Conservation (phyloP, 2,329 filamentous ascomycete genomes). For the Fusarium sp. region DNA sequence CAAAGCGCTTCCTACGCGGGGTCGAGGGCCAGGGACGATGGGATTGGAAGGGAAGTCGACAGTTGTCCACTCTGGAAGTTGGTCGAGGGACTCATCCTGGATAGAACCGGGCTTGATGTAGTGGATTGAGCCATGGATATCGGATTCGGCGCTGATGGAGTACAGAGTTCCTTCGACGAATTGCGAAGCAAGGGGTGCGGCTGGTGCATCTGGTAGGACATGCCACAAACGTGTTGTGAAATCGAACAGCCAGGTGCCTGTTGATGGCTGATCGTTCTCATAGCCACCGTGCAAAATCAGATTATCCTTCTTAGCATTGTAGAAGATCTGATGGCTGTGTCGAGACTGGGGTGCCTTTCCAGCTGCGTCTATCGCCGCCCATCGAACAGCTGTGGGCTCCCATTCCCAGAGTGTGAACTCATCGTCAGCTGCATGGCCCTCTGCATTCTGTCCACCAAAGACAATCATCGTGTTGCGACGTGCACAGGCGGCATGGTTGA, state of each 20-base stretch:
- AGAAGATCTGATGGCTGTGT: constrained; percentile 29
- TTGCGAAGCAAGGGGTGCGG: constrained; percentile 9
- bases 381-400: constrained; percentile 18
- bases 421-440: constrained; percentile 13
- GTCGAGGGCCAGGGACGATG: constrained; percentile 24
- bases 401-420: constrained; percentile 32
- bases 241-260: constrained; percentile 35
- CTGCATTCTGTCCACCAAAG: constrained; percentile 20
- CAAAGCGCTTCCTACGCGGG: constrained; percentile 31
- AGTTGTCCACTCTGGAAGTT: constrained; percentile 13
- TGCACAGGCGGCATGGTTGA: constrained; percentile 26
- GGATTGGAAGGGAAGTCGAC: constrained; percentile 34
- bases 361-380: constrained; percentile 15
- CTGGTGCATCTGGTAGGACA: constrained; percentile 17
- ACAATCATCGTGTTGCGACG: constrained; percentile 27
- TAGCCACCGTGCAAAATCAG: constrained; percentile 30
- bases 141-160: constrained; percentile 26
- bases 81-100: constrained; percentile 13
- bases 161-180: constrained; percentile 35
- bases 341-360: constrained; percentile 18
- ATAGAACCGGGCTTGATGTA: constrained; percentile 12
- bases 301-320: constrained; percentile 18
- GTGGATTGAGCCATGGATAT: constrained; percentile 31
- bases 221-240: constrained; percentile 28
- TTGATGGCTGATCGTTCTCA: neutral